Base-by-base conservation (phyloP, 164 flowering plant genomes). In the Malania oleifera region DNA sequence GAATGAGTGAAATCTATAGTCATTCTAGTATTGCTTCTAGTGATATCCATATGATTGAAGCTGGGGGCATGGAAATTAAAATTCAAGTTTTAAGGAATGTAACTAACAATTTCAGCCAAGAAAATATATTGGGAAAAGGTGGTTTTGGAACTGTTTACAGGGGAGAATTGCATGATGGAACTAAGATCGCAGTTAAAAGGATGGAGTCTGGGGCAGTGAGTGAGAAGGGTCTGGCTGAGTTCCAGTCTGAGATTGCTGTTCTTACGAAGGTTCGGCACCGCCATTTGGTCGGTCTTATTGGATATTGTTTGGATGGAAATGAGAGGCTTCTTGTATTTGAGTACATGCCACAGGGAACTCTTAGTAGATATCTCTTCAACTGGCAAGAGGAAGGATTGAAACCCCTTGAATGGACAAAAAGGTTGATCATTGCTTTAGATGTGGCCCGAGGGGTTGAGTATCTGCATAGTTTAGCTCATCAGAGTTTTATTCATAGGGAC, bases 391-490 rank as follows among this genome's bases (percentile, higher is more conserved):
- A 77, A 63, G 83, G 69, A 1, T 34, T 83, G 68, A 79, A 79
- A 64, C 95, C 99, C 2, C 85, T 93, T 37, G 89, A 83, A 39
- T 93, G 99, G 99, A 79, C 74, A 5, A 82, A 73, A 66, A 76
- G 99, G 55, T 59, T 93, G 63, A 71, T 64, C 26, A 81, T 93
- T 66, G 96, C 88, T 3, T 68, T 93, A 46, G 99, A 93, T 76
- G 99, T 93, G 23, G 99, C 96, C 15, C 75, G 99, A 59, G 98
- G 91, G 5, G 97, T 93, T 39, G 98, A 93, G 63, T 93, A 93
- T 69, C 73, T 93, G 2, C 98, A 93, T 60, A 59, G 82, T 65
- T 70, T 93, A 41, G 96, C 98, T 14, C 84, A 80, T 43, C 91
- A 86, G 56, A 84, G 85, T 55, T 92, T 89, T 60, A 86, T 92